A percentile compares a stretch with the other conserved stretches of the same genome.
Conservation (phyloP, 1,284 basidiomycete genomes). For the Vanrija sp. region DNA sequence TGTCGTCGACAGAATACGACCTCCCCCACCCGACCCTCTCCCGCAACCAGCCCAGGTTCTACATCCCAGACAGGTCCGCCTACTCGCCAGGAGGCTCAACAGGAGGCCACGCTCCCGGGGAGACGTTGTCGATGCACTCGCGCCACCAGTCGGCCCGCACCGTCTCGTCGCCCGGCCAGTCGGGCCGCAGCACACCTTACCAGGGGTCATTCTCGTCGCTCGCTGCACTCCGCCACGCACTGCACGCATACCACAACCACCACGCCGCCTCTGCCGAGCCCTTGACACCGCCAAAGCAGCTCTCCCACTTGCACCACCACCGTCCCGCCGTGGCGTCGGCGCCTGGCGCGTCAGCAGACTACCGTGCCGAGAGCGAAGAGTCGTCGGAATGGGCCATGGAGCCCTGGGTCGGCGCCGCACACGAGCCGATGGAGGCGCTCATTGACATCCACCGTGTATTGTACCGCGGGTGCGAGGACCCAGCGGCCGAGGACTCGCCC, state of each 20-base stretch:
- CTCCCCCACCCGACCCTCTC: constrained; percentile 19
- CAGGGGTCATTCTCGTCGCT: constrained; percentile 13
- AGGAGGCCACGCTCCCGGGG: constrained; percentile 1
- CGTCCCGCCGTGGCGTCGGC: not conserved
- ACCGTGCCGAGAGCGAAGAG: not conserved
- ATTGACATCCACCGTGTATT: constrained; percentile 43
- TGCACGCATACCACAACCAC: constrained; percentile 17
- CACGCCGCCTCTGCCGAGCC: not conserved
- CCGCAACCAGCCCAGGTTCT: constrained; percentile 22
- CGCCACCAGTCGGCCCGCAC: constrained; percentile 9
- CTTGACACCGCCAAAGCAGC: not conserved
- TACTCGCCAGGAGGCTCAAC: constrained; percentile 13
- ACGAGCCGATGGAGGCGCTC: constrained; percentile 35
- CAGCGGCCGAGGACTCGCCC: constrained; percentile 2
- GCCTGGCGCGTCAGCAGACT: not conserved
- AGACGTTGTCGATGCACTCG: constrained; percentile 14
- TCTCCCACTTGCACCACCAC: not conserved
- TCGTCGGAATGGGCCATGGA: not conserved
- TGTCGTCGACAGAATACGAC: constrained; percentile 16
- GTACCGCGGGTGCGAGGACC: constrained; percentile 37
- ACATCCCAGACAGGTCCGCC: constrained; percentile 17
- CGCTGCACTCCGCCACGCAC: constrained; percentile 16
- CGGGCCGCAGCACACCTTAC: constrained; percentile 14
- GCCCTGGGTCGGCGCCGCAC: constrained; percentile 4
- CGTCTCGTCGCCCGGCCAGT: constrained; percentile 1